A percentile compares a stretch with the other conserved stretches of the same genome.
Evolutionary conservation across 108 stramenopile genomes (phyloP).

Genomic region (Cyclostephanos tholiformis): DNA sequence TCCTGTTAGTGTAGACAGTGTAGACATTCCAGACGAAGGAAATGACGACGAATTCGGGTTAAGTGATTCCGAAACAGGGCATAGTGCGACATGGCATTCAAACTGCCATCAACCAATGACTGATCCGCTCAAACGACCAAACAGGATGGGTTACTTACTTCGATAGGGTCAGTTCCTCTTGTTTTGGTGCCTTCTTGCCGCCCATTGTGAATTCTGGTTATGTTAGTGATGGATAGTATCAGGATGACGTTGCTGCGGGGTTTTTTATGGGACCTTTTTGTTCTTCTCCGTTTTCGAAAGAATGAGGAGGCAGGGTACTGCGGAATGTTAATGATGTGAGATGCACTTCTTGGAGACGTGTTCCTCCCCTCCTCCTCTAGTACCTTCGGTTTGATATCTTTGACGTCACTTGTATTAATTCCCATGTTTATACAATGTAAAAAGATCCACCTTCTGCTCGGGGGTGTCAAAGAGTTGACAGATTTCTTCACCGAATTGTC

Average conservation of each 20-base stretch:
- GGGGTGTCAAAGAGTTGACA: not conserved
- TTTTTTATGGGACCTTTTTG: not conserved
- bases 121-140: conserved; percentile 5
- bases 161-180: conserved; percentile 69
- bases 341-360: not conserved
- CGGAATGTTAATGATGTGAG: no score
- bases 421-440: not conserved
- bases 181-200: conserved; percentile 45
- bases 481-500: not conserved
- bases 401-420: not conserved
- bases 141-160: conserved; percentile 48
- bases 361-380: no score
- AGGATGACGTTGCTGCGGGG: no score
- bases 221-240: not conserved
- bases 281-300: no score
- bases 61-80: not conserved
- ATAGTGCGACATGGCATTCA: no score
- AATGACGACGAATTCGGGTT: not conserved
- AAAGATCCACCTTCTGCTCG: not conserved
- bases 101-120: not conserved
- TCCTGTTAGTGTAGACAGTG: conserved; percentile 52
- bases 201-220: not conserved
- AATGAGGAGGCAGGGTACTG: no score
- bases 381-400: not conserved
- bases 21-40: conserved; percentile 1